Percentiles rank a stretch among this genome's conserved stretches.
These are phyloP conservation scores for Pelargonium citronellum DNA, from an alignment of 441 rosid species.

Conservation along the genomic window DNA sequence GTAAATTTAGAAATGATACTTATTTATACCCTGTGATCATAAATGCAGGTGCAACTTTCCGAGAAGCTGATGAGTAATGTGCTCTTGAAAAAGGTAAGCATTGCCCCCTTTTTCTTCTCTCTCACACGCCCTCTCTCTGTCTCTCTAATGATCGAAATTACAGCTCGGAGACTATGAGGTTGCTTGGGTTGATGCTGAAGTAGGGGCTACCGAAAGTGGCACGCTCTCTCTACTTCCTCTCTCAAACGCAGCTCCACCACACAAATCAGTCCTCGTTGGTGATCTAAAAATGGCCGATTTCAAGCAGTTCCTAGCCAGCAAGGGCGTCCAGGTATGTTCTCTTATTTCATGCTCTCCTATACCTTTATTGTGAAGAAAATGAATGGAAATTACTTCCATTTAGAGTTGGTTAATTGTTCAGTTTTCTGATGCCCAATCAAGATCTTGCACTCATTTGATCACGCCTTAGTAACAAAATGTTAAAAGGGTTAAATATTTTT, in stretches of 20 bases:
- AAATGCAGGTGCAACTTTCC: conserved; percentile 77
- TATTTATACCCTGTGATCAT: conserved; percentile 22
- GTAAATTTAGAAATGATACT: conserved; percentile 13
- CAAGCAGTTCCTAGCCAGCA: conserved; percentile 79
- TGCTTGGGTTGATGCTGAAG: conserved; percentile 90
- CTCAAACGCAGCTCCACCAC: conserved; percentile 55
- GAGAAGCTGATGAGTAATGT: conserved; percentile 96
- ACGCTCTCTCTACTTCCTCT: conserved; percentile 61
- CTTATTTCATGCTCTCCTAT: too few relatives aligned
- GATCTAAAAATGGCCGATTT: conserved; percentile 90
- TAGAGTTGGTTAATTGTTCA: too few relatives aligned
- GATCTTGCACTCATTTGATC: background rate
- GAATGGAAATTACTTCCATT: too few relatives aligned
- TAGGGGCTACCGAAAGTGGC: conserved; percentile 72
- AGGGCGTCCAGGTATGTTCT: conserved; percentile 67
- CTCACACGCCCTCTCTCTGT: background rate
- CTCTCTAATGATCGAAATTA: conserved; percentile 17
- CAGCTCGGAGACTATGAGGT: conserved; percentile 93
- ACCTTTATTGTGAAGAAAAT: too few relatives aligned
- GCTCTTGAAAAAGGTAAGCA: conserved; percentile 75
- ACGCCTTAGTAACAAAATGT: background rate
- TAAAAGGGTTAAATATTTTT: too few relatives aligned
- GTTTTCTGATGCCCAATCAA: background rate
- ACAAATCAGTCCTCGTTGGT: conserved; percentile 85
- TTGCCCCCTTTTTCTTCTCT: background rate